Base-by-base conservation (phyloP, 1,139 yeast species). In the Suhomyces bokatorum region DNA sequence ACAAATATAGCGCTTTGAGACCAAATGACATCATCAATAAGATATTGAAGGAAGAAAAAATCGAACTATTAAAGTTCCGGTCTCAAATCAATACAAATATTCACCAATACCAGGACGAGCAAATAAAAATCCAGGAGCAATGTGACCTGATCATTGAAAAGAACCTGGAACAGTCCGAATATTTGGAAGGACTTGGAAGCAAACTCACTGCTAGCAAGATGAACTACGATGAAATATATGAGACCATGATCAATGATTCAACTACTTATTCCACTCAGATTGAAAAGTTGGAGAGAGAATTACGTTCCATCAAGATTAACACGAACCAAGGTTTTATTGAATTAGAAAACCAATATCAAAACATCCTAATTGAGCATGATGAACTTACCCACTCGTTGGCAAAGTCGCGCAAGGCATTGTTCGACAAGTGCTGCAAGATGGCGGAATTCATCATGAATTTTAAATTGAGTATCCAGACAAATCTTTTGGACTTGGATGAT, bases 251-350 rank as follows among this genome's bases (percentile, higher is more conserved):
- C 43, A 70, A 79, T 48, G 81, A 82, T 51, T 67, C 78, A 27
- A 70, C 78, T 33, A 67, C 79, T 28, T 77, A 81, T 47, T 77
- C 80, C 43, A 77, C 83, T 17, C 89, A 86, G 58, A 78, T 84
- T 40, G 91, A 85, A 57, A 78, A 77, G 55, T 64, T 82, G 42
- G 87, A 83, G 49, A 75, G 81, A 33, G 88, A 84, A 47, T 66
- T 85, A 37, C 77, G 81, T 44, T 67, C 73, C 15, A 73, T 81
- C 63, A 76, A 77, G 46, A 68, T 75, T 20, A 70, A 75, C 43
- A 73, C 80, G 7, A 79, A 80, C 44, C 81, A 81, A 49, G 83
- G 80, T 34, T 63, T 77, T 42, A 64, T 77, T 22, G 78, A 77
- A 54, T 67, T 83, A 32, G 85, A 85, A 45, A 81, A 80, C 54